These are phyloP conservation scores for Malassezia psittaci DNA, from an alignment of 1,284 basidiomycete genomes.

Conservation along the genomic window DNA sequence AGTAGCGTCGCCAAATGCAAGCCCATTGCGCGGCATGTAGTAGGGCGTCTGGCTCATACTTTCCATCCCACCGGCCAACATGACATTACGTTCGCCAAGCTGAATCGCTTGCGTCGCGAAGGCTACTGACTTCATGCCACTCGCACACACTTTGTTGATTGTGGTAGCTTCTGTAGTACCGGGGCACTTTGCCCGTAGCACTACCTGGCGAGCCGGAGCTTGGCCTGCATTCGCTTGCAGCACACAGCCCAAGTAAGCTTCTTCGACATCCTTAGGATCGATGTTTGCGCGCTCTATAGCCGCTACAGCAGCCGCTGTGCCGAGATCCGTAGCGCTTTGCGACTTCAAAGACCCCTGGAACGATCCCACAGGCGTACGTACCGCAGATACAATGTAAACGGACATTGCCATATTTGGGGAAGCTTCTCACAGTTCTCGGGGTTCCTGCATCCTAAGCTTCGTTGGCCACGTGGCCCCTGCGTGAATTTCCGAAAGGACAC, in stretches of 20 bases:
- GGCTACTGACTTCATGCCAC: constrained; percentile 51
- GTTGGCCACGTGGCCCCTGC: not conserved
- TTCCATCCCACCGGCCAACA: constrained; percentile 52
- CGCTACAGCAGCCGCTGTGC: constrained; percentile 75
- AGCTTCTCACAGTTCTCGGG: not conserved
- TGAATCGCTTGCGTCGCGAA: constrained; percentile 50
- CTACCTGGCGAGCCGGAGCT: constrained; percentile 50
- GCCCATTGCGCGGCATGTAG: constrained; percentile 70
- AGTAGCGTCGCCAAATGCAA: constrained; percentile 79
- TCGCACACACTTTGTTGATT: constrained; percentile 64
- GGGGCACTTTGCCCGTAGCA: constrained; percentile 79
- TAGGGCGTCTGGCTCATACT: constrained; percentile 52
- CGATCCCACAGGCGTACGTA: constrained; percentile 86
- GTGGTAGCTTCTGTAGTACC: constrained; percentile 87
- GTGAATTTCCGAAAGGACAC: not conserved
- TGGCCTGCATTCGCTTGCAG: constrained; percentile 50
- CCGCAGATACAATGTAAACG: constrained; percentile 88
- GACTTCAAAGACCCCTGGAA: constrained; percentile 81
- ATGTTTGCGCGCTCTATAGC: constrained; percentile 69
- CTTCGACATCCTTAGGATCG: constrained; percentile 72
- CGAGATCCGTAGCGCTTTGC: constrained; percentile 81
- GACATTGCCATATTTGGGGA: constrained; percentile 45
- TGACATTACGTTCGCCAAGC: constrained; percentile 49
- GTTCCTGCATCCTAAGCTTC: too few relatives aligned
- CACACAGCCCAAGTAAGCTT: constrained; percentile 85